Conservation (phyloP, 1,284 basidiomycete species). For the Papiliotrema laurentii region DNA sequence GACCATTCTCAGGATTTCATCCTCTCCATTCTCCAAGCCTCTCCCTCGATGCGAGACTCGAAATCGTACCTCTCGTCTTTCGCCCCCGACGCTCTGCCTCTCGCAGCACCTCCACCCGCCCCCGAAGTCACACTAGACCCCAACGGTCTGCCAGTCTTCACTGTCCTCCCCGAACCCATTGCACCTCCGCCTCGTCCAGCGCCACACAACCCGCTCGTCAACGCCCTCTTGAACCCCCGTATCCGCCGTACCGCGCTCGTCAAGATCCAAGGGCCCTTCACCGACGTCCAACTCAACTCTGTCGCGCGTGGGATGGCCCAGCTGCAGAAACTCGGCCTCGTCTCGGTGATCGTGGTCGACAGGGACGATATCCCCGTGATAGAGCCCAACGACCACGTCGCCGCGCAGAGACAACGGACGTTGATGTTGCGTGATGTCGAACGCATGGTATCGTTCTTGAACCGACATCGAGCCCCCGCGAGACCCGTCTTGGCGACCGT, state of each 20-base stretch:
- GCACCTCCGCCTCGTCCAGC: constrained; percentile 15
- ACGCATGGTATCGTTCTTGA: constrained; percentile 77
- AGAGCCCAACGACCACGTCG: constrained; percentile 50
- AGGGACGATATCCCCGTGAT: constrained; percentile 70
- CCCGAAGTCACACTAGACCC: constrained; percentile 13
- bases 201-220: constrained; percentile 59
- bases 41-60: constrained; percentile 86
- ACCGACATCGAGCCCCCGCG: constrained; percentile 76
- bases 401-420: constrained; percentile 52
- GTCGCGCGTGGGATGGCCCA: constrained; percentile 91
- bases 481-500: constrained; percentile 83
- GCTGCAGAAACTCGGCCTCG: constrained; percentile 89
- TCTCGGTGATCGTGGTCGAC: constrained; percentile 92
- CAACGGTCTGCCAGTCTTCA: neutral
- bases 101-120: constrained; percentile 33
- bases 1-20: constrained; percentile 77
- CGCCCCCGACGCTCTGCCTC: constrained; percentile 49
- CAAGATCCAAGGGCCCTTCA: constrained; percentile 96
- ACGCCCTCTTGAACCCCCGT: constrained; percentile 79
- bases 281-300: constrained; percentile 88
- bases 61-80: constrained; percentile 86
- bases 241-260: constrained; percentile 66
- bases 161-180: constrained; percentile 15
- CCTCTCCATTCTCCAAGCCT: constrained; percentile 86
- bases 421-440: constrained; percentile 76